phyloP scores from a whole-genome alignment of 2,329 filamentous ascomycete species.

The Cladosporium cucumerinum region DNA sequence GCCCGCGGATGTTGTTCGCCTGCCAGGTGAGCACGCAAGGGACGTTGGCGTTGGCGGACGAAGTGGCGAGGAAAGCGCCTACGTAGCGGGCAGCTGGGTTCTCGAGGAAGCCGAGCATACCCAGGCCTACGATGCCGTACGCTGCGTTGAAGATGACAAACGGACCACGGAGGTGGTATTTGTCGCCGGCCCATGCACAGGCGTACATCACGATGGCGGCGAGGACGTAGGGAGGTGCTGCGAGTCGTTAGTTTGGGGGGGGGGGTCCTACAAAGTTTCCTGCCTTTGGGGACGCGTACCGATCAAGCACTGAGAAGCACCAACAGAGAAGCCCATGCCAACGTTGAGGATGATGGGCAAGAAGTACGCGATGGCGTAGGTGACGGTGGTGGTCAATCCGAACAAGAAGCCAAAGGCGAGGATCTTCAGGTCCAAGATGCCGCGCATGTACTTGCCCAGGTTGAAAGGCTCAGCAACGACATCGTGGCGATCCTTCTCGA shows the following conservation, averaged over 20 bases:
- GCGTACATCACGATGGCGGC: slow-evolving; percentile 37
- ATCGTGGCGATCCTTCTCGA: slow-evolving; percentile 54
- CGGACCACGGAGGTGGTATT: slow-evolving; percentile 34
- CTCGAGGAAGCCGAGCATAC: slow-evolving; percentile 33
- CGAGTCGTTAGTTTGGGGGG: neutral
- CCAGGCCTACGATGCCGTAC: slow-evolving; percentile 33
- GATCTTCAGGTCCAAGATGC: slow-evolving; percentile 50
- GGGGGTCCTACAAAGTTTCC: neutral
- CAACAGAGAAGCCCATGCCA: slow-evolving; percentile 34
- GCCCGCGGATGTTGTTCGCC: slow-evolving; percentile 81
- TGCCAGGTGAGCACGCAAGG: slow-evolving; percentile 75
- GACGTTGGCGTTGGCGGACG: slow-evolving; percentile 55
- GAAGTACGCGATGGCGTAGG: slow-evolving; percentile 37
- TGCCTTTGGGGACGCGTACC: slow-evolving; percentile 9
- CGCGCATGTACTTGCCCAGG: slow-evolving; percentile 33
- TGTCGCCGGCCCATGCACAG: slow-evolving; percentile 33
- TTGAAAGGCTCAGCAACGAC: slow-evolving; percentile 48
- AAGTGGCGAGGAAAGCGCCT: slow-evolving; percentile 38
- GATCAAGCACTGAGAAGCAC: slow-evolving; percentile 33
- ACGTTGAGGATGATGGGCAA: slow-evolving; percentile 38
- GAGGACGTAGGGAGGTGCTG: slow-evolving; percentile 34
- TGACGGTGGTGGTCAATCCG: slow-evolving; percentile 56
- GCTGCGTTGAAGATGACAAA: slow-evolving; percentile 36
- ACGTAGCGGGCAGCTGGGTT: slow-evolving; percentile 32
- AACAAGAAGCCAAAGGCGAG: slow-evolving; percentile 55